A percentile compares a stretch with the other conserved stretches of the same genome.
Evolutionary conservation across 257 asterid genomes (phyloP).

Genomic region (Ehretia macrophylla): DNA sequence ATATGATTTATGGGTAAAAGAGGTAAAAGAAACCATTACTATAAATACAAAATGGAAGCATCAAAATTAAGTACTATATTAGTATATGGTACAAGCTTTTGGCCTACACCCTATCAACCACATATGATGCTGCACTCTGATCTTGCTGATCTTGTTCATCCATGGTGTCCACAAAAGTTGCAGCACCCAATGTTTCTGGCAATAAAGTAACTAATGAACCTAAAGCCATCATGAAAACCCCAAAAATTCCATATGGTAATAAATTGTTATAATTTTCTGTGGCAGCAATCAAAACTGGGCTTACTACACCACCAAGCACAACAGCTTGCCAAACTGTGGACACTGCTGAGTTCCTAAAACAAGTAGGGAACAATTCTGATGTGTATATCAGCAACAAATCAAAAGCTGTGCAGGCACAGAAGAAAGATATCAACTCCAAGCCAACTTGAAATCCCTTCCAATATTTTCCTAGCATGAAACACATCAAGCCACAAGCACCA

Average conservation of each 20-base stretch:
- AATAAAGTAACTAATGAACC: conserved; percentile 25
- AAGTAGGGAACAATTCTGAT: conserved; percentile 28
- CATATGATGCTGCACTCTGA: background rate
- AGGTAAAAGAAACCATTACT: too few species aligned
- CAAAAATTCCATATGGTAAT: conserved; percentile 23
- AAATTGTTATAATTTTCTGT: conserved; percentile 16
- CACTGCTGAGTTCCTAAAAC: conserved; percentile 28
- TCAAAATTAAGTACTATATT: too few species aligned
- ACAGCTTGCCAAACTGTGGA: conserved; percentile 28
- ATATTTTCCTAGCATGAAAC: conserved; percentile 11
- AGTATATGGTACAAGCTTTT: too few species aligned
- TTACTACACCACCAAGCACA: conserved; percentile 29
- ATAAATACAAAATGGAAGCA: too few species aligned
- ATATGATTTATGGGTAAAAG: too few species aligned
- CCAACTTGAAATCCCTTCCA: conserved; percentile 22
- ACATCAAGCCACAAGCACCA: conserved; percentile 23
- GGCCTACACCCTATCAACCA: background rate
- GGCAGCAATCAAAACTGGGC: conserved; percentile 28
- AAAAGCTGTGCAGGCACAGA: conserved; percentile 20
- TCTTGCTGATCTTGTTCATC: conserved; percentile 2
- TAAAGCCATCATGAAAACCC: conserved; percentile 13
- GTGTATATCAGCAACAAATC: conserved; percentile 28
- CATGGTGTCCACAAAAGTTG: background rate
- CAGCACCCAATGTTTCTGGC: conserved; percentile 16
- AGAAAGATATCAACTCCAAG: conserved; percentile 24